Percentiles rank a stretch among this genome's conserved stretches.
phyloP scores from a whole-genome alignment of 805 yeast species.

The Candida oleophila region DNA sequence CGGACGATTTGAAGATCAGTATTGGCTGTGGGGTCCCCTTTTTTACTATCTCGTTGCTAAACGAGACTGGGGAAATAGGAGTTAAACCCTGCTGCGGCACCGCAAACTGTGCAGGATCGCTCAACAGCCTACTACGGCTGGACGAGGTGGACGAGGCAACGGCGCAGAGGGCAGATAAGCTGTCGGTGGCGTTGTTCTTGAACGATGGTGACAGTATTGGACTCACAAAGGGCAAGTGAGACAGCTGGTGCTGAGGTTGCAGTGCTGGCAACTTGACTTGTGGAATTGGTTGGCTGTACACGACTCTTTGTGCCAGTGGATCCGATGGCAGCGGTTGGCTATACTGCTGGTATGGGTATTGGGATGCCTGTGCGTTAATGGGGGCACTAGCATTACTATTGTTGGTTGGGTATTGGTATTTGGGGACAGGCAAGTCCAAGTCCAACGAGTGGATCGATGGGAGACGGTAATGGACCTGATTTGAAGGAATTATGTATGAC shows the following conservation, averaged over 20 bases:
- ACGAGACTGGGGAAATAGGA: constrained; percentile 1
- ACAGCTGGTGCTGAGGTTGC: background rate
- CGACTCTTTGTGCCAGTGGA: background rate
- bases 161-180: constrained; percentile 8
- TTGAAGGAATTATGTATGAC: constrained; percentile 3
- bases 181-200: constrained; percentile 2
- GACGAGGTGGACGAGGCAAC: constrained; percentile 4
- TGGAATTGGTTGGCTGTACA: background rate
- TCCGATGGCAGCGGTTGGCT: background rate
- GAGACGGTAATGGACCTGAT: constrained; percentile 13
- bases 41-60: background rate
- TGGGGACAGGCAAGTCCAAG: constrained; percentile 29
- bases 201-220: constrained; percentile 7
- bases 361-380: background rate
- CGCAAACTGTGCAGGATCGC: constrained; percentile 5
- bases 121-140: background rate
- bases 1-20: background rate
- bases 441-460: constrained; percentile 36
- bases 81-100: background rate
- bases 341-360: background rate
- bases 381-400: too few relatives aligned
- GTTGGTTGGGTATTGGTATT: background rate
- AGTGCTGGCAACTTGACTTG: background rate
- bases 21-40: background rate
- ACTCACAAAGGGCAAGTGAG: background rate